Evolutionary conservation across 2,329 filamentous ascomycete species (phyloP).

Genomic region (Orbilia brochopaga): DNA sequence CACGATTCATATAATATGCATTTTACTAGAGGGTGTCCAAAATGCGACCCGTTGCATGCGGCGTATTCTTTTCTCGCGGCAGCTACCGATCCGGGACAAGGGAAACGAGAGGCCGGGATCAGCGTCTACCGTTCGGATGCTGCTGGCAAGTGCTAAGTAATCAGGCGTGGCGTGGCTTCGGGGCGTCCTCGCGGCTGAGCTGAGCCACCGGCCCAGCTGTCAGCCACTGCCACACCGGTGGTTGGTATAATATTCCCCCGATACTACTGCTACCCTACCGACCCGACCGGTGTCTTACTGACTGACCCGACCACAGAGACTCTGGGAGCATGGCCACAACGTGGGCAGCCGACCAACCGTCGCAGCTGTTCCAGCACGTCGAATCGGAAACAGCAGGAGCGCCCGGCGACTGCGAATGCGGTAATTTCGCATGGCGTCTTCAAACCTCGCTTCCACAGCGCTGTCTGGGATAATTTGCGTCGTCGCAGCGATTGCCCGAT

Average conservation of each 20-base stretch:
- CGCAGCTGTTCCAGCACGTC: no score
- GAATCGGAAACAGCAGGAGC: not conserved
- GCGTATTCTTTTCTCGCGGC: not conserved
- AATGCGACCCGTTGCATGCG: not conserved
- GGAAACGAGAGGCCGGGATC: not conserved
- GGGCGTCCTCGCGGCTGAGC: constrained; percentile 4
- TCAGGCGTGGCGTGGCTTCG: not conserved
- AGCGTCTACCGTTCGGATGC: constrained; percentile 2
- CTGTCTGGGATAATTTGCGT: not conserved
- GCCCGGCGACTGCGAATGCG: not conserved
- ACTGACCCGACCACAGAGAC: no score
- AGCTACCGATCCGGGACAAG: not conserved
- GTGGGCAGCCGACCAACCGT: not conserved
- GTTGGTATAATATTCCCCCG: no score
- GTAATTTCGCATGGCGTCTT: no score
- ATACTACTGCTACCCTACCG: not conserved
- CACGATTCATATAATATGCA: no score
- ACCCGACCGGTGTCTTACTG: not conserved
- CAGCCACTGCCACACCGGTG: not conserved
- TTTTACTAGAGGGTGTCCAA: constrained; percentile 4
- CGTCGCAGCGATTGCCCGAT: constrained; percentile 1
- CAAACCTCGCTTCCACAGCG: no score
- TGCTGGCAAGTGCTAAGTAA: no score
- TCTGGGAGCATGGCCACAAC: constrained; percentile 2
- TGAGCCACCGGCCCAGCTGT: not conserved